Evolutionary conservation across 1,284 basidiomycete species (phyloP).

Genomic region (Trichosporon sp.): DNA sequence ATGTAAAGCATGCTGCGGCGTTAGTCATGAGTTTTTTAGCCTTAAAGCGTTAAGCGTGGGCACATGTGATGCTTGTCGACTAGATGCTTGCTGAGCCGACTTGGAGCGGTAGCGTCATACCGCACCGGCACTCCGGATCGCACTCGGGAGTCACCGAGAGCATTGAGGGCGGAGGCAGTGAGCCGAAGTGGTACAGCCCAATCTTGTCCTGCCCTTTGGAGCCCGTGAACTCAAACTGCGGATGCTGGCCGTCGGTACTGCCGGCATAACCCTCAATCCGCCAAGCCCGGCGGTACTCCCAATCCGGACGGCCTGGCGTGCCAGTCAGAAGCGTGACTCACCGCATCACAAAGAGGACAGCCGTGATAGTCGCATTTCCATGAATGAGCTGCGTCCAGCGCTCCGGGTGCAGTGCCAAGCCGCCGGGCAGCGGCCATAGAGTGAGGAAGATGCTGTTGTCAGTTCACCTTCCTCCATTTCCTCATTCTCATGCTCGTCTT

Average conservation of each 20-base stretch:
- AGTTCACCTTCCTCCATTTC: neutral
- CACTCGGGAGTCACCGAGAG: no score
- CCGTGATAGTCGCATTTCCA: slow-evolving; percentile 45
- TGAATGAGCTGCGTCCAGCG: slow-evolving; percentile 45
- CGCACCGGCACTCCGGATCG: no score
- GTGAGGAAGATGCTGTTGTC: slow-evolving; percentile 31
- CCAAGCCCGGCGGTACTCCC: no score
- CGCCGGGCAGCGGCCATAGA: slow-evolving; percentile 31
- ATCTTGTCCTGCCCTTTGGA: no score
- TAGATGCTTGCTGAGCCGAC: neutral
- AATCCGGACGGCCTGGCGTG: no score
- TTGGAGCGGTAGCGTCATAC: no score
- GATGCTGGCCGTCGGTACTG: no score
- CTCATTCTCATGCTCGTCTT: no score
- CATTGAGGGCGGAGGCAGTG: no score
- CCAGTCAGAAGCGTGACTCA: slow-evolving; percentile 26
- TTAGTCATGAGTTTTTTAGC: neutral
- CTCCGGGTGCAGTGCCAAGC: slow-evolving; percentile 23
- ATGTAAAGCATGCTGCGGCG: neutral
- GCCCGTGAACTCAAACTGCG: no score
- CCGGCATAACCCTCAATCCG: no score
- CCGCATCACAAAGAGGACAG: slow-evolving; percentile 38
- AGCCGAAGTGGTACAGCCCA: no score
- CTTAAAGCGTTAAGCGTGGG: neutral
- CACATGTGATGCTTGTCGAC: neutral